These are phyloP conservation scores for Aschersonia sp. DNA, from an alignment of 2,329 filamentous ascomycete genomes.

Conservation along the genomic window DNA sequence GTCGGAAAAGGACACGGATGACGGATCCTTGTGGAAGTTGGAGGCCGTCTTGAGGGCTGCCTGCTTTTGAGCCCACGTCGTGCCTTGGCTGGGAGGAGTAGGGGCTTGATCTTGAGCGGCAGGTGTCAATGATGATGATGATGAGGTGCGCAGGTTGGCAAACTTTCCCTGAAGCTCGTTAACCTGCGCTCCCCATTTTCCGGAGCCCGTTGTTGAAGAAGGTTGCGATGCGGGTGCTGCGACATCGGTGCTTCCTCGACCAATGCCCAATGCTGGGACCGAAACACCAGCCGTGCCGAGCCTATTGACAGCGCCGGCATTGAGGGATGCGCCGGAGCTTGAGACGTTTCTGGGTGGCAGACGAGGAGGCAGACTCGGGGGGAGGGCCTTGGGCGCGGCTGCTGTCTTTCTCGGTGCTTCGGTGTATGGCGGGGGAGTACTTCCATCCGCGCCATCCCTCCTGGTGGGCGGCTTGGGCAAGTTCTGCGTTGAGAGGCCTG, in stretches of 20 bases:
- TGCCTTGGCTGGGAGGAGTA: slow-evolving; percentile 28
- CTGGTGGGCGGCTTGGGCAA: slow-evolving; percentile 58
- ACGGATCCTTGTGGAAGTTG: slow-evolving; percentile 44
- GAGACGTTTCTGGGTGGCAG: slow-evolving; percentile 7
- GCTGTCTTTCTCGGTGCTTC: slow-evolving; percentile 10
- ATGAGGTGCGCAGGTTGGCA: slow-evolving; percentile 30
- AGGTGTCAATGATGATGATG: no score
- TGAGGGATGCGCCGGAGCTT: slow-evolving; percentile 15
- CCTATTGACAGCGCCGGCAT: slow-evolving; percentile 45
- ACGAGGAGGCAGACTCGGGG: slow-evolving; percentile 40
- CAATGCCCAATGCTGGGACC: slow-evolving; percentile 66
- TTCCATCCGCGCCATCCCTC: slow-evolving; percentile 22
- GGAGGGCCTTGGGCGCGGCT: slow-evolving; percentile 18
- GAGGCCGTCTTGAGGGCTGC: slow-evolving; percentile 46
- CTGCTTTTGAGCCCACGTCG: slow-evolving; percentile 51
- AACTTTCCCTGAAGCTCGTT: slow-evolving; percentile 58
- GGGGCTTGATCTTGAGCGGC: slow-evolving; percentile 4
- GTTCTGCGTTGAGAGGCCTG: slow-evolving; percentile 52
- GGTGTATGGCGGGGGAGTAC: slow-evolving; percentile 13
- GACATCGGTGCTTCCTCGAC: slow-evolving; percentile 18
- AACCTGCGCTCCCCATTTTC: slow-evolving; percentile 27
- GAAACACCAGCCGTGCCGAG: slow-evolving; percentile 63
- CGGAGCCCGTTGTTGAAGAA: slow-evolving; percentile 6
- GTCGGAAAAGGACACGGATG: slow-evolving; percentile 45
- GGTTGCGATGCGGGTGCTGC: slow-evolving; percentile 10